Base-by-base conservation (phyloP, 805 yeast species). In the Yarrowia sp. region DNA sequence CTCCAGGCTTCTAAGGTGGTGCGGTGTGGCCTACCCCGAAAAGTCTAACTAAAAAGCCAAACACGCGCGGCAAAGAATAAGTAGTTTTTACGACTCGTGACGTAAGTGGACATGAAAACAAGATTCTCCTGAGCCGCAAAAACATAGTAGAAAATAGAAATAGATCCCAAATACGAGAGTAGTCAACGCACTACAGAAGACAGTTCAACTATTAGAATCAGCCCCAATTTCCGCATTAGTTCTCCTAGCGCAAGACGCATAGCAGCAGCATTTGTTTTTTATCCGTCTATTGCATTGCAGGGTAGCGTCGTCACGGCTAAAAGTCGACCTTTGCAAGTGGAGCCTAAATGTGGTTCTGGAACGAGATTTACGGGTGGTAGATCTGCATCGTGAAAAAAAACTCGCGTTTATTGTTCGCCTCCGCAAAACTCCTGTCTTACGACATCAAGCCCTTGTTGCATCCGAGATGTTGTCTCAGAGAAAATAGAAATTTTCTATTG, bases 391-490 rank as follows among this genome's bases (percentile, higher is more conserved):
- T 16, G 48, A 22, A 28, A 28, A 28, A 46, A 28, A 28, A 11
- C 4, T 11, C 36, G 36, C n/a, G n/a, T 17, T 12, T 30, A 6
- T 28, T 48, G 52, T 17, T 48, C 17, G 2, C 3, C 10, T 21
- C 12, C n/a, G 7, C 4, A 11, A 21, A 21, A 14, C 16, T 10
- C n/a, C 17, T 19, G 54, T 48, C 54, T 48, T 38, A 30, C 38
- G 26, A 5, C 30, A 4, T 8, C 30, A 4, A 26, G 30, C 4
- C 8, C 30, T 8, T 6, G 26, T 8, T 16, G 32, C 52, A 17
- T 48, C 36, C 36, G 26, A 17, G 52, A n/a, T 48, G 52, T 36
- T 48, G 52, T 48, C 52, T 48, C 52, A 48, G n/a, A 19, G 12
- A 30, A 9, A 30, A 30, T 21, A 19, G 12, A 30, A 9, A 30